Percentiles rank a stretch among this genome's conserved stretches.
phyloP scores from a whole-genome alignment of 139 green algal species.

The Bryopsis sp. region DNA sequence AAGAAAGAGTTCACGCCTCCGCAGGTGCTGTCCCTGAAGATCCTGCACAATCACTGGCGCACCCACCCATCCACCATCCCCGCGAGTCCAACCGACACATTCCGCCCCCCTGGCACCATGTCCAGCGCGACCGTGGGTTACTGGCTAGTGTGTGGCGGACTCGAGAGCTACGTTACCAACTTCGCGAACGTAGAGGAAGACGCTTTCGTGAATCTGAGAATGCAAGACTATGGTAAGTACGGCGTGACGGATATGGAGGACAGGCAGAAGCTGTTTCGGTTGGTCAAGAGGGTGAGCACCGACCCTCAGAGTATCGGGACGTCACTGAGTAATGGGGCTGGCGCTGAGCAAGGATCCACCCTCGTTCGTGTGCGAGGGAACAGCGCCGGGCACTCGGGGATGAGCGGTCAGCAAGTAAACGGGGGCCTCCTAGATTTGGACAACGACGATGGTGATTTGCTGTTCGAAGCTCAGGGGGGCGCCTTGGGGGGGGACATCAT shows the following conservation, averaged over 20 bases:
- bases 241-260: constrained; percentile 61
- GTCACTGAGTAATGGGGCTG: too few relatives aligned
- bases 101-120: too few relatives aligned
- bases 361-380: too few relatives aligned
- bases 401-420: not conserved
- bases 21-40: too few relatives aligned
- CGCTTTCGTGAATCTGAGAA: constrained; percentile 38
- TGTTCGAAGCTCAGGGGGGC: constrained; percentile 19
- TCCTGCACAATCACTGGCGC: too few relatives aligned
- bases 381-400: not conserved
- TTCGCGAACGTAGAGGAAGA: constrained; percentile 33
- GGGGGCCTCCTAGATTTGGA: constrained; percentile 67
- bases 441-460: constrained; percentile 56
- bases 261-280: constrained; percentile 65
- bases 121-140: constrained; percentile 2
- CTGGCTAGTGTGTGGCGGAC: constrained; percentile 37
- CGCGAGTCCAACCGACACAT: too few relatives aligned
- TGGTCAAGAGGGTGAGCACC: constrained; percentile 43
- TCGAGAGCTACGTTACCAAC: constrained; percentile 24
- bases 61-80: too few relatives aligned
- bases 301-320: too few relatives aligned
- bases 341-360: too few relatives aligned
- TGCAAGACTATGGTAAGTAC: constrained; percentile 58
- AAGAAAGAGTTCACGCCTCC: too few relatives aligned
- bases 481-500: not conserved